Conservation (phyloP, 1,284 basidiomycete species). For the Rhodotorula sp. region DNA sequence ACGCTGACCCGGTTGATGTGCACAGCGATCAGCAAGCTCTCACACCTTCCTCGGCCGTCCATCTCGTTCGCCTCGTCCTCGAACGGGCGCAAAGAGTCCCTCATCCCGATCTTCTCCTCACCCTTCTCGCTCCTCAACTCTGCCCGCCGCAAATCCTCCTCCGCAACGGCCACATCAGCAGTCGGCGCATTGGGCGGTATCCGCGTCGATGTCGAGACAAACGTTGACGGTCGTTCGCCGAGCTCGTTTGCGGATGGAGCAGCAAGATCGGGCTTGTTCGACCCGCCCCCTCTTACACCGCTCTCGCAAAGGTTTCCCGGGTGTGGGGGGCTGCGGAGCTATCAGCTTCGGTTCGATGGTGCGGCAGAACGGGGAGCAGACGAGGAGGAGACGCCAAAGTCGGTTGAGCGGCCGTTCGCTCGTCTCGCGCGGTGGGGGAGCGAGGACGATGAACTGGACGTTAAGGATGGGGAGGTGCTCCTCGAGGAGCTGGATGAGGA, state of each 20-base stretch:
- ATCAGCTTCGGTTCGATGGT: background rate
- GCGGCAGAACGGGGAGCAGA: background rate
- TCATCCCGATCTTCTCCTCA: background rate
- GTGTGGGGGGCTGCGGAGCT: background rate
- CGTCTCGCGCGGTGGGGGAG: background rate
- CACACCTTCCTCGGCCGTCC: background rate
- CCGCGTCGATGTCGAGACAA: constrained; percentile 17
- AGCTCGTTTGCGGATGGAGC: background rate
- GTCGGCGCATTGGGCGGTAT: background rate
- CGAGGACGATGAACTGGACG: background rate
- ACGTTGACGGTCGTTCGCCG: background rate
- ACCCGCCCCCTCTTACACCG: background rate
- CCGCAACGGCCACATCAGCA: background rate
- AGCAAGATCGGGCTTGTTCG: background rate
- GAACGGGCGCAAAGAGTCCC: too few relatives aligned
- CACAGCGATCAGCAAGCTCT: background rate
- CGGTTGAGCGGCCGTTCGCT: constrained; percentile 7
- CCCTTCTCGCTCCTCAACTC: too few relatives aligned
- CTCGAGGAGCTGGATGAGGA: background rate
- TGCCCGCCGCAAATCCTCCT: too few relatives aligned
- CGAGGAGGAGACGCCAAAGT: too few relatives aligned
- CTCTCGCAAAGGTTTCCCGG: too few relatives aligned
- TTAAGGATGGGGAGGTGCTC: background rate
- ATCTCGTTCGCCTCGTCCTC: background rate
- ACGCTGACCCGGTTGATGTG: background rate